Conservation (phyloP, 208 protist genomes). For the Crithidia brevicula region DNA sequence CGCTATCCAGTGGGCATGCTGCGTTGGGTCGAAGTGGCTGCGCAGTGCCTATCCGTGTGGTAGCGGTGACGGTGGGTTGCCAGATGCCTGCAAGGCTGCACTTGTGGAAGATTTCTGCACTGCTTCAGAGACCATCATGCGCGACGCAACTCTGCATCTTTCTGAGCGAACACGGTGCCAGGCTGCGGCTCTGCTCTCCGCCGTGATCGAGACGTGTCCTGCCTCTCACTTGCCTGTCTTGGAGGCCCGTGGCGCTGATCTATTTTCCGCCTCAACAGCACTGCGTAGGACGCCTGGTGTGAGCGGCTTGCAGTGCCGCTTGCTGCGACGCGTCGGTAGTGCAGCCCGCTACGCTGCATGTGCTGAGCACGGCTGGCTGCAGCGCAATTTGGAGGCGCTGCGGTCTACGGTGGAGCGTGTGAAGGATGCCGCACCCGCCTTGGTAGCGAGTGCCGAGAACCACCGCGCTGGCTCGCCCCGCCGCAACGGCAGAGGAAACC, state of each 20-base stretch:
- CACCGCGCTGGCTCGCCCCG: not conserved
- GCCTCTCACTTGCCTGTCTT: slow-evolving; percentile 6
- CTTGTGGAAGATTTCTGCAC: slow-evolving; percentile 36
- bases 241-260: slow-evolving; percentile 27
- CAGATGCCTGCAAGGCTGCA: not conserved
- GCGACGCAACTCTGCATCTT: slow-evolving; percentile 26
- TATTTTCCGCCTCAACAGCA: slow-evolving; percentile 49
- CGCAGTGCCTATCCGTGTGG: slow-evolving; percentile 7
- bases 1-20: slow-evolving; percentile 29
- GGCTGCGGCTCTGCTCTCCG: slow-evolving; percentile 26
- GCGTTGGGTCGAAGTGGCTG: slow-evolving; percentile 25
- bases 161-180: slow-evolving; percentile 52
- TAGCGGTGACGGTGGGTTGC: not conserved
- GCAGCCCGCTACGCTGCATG: slow-evolving; percentile 18
- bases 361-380: slow-evolving; percentile 16
- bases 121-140: slow-evolving; percentile 33
- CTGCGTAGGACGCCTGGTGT: slow-evolving; percentile 45
- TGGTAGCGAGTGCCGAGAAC: not conserved
- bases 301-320: slow-evolving; percentile 66
- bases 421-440: not conserved
- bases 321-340: slow-evolving; percentile 42
- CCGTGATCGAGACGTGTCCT: slow-evolving; percentile 29
- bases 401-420: slow-evolving; percentile 8
- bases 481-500: not conserved
- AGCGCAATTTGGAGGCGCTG: slow-evolving; percentile 13